Evolutionary conservation across 2,329 filamentous ascomycete species (phyloP), one percentile per base, ranked within the genome.

Genomic region (Exophiala spinifera): DNA sequence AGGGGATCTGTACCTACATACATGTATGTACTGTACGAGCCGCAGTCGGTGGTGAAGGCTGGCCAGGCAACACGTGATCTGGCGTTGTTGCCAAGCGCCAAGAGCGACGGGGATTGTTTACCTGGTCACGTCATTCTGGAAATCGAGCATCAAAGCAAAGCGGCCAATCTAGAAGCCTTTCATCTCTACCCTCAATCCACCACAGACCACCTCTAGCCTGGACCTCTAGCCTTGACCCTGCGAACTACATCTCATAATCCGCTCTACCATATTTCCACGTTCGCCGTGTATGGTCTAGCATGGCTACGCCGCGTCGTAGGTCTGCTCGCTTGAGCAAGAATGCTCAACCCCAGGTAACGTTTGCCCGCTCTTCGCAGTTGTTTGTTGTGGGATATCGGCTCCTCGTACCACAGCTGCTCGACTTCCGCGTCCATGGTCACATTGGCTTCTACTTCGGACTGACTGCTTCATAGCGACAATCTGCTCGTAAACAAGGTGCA

Each of bases 281-380:
- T 33, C 28, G 14, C 28, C 21, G 20, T 28, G n/a, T 21, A 44
- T 44, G 42, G 20, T 44, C 14, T n/a, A 46, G 20, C 4, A 60
- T 60, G 57, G 57, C 57, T 36, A 53, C 53, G 19, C 57, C 57
- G 49, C 57, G 57, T 54, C 60, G 60, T 46, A 56, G 60, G 44
- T 62, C 60, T 28, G 60, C 60, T 49, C 55, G 60, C 44, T 52
- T 62, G 56, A 62, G 58, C 56, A 58, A 61, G 31, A 31, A 56
- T 15, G 37, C 53, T 40, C 55, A 58, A 34, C 53, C 51, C 47
- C 55, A 62, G 56, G 56, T 59, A 51, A 51, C 49, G 52, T 51
- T 51, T 37, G 43, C 55, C 52, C 49, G 37, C 37, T 31, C 21
- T 28, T 47, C 51, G 36, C 34, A 19, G 23, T 7, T 20, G 42